phyloP scores from a whole-genome alignment of 345 rosid species.

The Barbarea vulgaris region DNA sequence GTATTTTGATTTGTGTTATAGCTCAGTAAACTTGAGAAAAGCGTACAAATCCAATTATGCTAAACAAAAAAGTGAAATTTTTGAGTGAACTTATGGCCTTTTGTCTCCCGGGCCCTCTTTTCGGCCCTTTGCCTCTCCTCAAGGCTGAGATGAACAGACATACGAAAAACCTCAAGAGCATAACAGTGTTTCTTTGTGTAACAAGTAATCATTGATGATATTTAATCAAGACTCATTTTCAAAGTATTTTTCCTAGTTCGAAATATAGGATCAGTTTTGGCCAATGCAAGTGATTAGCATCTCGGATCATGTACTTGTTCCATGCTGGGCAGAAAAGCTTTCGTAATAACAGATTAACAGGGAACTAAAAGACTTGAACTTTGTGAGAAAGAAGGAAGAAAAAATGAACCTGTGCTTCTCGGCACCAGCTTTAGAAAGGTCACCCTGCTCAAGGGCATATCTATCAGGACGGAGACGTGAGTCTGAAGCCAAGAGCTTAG shows the following conservation, averaged over 20 bases:
- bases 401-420: constrained; percentile 70
- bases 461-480: constrained; percentile 84
- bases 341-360: background rate
- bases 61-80: constrained; percentile 33
- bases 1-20: background rate
- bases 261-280: background rate
- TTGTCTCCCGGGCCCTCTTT: constrained; percentile 62
- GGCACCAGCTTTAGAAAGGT: constrained; percentile 63
- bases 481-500: constrained; percentile 76
- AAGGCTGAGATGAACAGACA: constrained; percentile 47
- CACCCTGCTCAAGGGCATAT: constrained; percentile 77
- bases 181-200: constrained; percentile 3
- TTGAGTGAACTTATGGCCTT: constrained; percentile 58
- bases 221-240: background rate
- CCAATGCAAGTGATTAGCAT: background rate
- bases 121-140: constrained; percentile 83
- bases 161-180: constrained; percentile 18
- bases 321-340: background rate
- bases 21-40: background rate
- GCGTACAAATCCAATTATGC: background rate
- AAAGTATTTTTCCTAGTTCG: background rate
- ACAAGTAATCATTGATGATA: background rate
- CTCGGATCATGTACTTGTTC: background rate
- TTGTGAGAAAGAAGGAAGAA: constrained; percentile 8
- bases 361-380: background rate